Base-by-base conservation (phyloP, 1,139 yeast genomes). In the Eremothecium gossypii region DNA sequence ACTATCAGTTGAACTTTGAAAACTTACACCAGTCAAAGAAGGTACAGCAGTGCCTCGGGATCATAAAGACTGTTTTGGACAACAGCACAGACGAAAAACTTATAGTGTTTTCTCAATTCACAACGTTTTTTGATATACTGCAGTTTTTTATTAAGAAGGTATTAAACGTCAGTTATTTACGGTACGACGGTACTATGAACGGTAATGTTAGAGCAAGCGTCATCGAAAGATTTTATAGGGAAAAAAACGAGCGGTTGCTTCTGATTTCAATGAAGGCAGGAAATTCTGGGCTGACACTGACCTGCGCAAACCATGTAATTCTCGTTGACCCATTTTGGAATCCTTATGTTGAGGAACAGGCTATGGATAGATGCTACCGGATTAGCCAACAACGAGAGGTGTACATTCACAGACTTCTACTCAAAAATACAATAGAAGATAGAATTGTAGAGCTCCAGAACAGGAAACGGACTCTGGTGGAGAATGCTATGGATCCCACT, bases 241-340 rank as follows among this genome's bases (percentile, higher is more conserved):
- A 76, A 35, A 65, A 71, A 1, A 61, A 64, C 2, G 64, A 69
- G 28, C 69, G 69, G 39, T 73, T 89, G 8, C 63, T 89, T 57
- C 67, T 89, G 40, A 71, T 86, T 23, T 84, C 95, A 0, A 71
- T 89, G 56, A 81, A 81, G 57, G 95, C 96, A 1, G 97, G 97
- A 53, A 87, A 85, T 59, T 91, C 87, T 10, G 97, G 97, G 6
- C 70, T 89, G 48, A 89, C 96, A 0, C 69, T 89, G 49, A 89
- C 96, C 0, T 84, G 94, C 65, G 97, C 97, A 0, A 83, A 86
- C 33, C 96, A 86, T 60, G 94, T 89, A 8, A 76, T 89, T 40
- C 74, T 89, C 9, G 74, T 85, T 70, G 97, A 89, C 60, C 96
- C 96, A 11, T 89, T 86, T 59, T 89, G 97, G 97, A 89, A 89